Evolutionary conservation across 2,329 filamentous ascomycete genomes (phyloP).

Genomic region (Fusarium liriodendri): DNA sequence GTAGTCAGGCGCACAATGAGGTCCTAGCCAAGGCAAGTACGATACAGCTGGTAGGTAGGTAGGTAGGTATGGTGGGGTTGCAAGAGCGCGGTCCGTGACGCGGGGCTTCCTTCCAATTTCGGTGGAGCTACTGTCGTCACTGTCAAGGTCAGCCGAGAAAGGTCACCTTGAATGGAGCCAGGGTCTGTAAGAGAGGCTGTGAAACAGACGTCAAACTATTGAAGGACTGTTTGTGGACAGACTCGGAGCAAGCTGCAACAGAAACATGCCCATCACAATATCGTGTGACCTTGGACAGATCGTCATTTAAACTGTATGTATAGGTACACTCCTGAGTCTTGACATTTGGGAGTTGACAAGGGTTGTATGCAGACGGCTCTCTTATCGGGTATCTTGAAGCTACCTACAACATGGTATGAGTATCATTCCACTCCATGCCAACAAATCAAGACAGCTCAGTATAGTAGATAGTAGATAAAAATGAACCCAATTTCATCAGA

Average conservation of each 20-base stretch:
- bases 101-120: slow-evolving; percentile 30
- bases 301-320: neutral
- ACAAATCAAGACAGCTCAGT: neutral
- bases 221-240: slow-evolving; percentile 2
- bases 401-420: neutral
- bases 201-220: slow-evolving; percentile 17
- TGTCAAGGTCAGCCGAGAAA: slow-evolving; percentile 20
- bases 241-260: neutral
- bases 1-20: slow-evolving; percentile 30
- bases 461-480: neutral
- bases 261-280: neutral
- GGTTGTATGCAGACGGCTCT: neutral
- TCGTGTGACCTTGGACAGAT: neutral
- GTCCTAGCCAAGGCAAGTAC: slow-evolving; percentile 3
- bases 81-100: slow-evolving; percentile 25
- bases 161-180: slow-evolving; percentile 12
- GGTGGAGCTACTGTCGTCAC: slow-evolving; percentile 34
- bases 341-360: neutral
- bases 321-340: neutral
- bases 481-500: neutral
- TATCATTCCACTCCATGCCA: neutral
- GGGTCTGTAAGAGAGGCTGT: slow-evolving; percentile 20
- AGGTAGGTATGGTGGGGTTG: slow-evolving; percentile 23
- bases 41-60: neutral
- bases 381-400: neutral